Evolutionary conservation across 768 basidiomycete genomes (phyloP), one percentile per base, ranked within the genome.

Genomic region (Leucocoprinus sp.): DNA sequence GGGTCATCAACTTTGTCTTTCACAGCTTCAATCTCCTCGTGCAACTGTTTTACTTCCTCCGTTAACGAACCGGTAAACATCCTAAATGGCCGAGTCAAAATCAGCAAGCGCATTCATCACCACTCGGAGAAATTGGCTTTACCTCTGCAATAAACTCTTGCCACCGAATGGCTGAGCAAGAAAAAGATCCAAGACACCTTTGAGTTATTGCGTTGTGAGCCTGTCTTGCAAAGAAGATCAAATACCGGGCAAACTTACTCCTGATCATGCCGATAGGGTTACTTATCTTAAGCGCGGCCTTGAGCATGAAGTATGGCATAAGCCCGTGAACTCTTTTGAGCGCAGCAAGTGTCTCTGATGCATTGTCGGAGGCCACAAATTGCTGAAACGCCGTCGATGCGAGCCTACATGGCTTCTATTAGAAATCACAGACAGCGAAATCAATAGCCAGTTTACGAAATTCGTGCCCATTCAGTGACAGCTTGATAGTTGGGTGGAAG

Each of bases 261-360:
- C 96, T 78, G 56, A 98, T 93, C 96, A 98, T 98, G 22, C 78
- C 76, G 49, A 99, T 84, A 1, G 96, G 96, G 63, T 97, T 99
- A 46, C 88, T 93, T 53, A 99, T 89, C 60, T 78, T 84, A 50
- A 99, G 65, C 9, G 91, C 84, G 6, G 90, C 76, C 61, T 92
- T 97, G 51, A 99, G 78, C 70, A 98, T 81, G 57, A 98, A 90
- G 61, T 99, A 99, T 4, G 96, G 96, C 90, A 98, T 96, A 42
- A 95, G 66, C 1, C 93, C 92, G 58, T 99, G 96, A 34, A 96
- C 77, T 38, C 93, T 76, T 67, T 97, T 98, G 49, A 99, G 65
- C 48, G 80, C 76, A 11, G 89, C 72, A 55, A 98, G 84, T 4
- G 83, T 84, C 54, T 95, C 88, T 4, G 92, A 93, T 4, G 92